These are phyloP conservation scores for Nakaseomyces sp. DNA, from an alignment of 1,139 yeast genomes.

Conservation along the genomic window DNA sequence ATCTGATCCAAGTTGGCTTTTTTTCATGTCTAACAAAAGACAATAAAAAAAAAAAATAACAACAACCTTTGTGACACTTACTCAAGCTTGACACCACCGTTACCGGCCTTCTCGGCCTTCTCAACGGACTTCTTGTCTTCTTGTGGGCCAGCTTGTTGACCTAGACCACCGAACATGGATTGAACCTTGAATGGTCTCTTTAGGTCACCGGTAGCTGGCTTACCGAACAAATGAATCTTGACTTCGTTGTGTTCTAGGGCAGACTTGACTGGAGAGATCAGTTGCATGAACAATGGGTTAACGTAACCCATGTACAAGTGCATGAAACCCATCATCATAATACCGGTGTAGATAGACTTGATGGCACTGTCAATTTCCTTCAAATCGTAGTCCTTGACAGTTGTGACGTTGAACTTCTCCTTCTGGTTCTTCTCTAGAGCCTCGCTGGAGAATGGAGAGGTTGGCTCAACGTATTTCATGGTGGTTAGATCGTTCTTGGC, in stretches of 20 bases:
- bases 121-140: slow-evolving; percentile 85
- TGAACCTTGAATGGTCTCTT: slow-evolving; percentile 96
- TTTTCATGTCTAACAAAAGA: no score
- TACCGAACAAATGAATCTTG: slow-evolving; percentile 79
- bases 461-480: slow-evolving; percentile 81
- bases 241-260: slow-evolving; percentile 89
- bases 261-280: slow-evolving; percentile 79
- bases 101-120: slow-evolving; percentile 75
- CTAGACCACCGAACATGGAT: slow-evolving; percentile 65
- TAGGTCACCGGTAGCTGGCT: slow-evolving; percentile 80
- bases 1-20: no score
- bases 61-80: slow-evolving; percentile 38
- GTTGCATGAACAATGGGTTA: slow-evolving; percentile 94
- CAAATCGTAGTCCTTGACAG: slow-evolving; percentile 90
- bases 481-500: slow-evolving; percentile 87
- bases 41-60: no score
- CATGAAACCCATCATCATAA: slow-evolving; percentile 99
- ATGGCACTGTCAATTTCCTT: slow-evolving; percentile 72
- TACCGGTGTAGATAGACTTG: slow-evolving; percentile 75
- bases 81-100: slow-evolving; percentile 89
- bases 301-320: slow-evolving; percentile 96
- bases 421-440: slow-evolving; percentile 22
- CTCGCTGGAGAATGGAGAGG: slow-evolving; percentile 60
- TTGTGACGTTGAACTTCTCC: slow-evolving; percentile 74
- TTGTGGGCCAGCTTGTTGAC: slow-evolving; percentile 52